phyloP scores from a whole-genome alignment of 2,329 filamentous ascomycete genomes.

The Ceratocystis albifundus region DNA sequence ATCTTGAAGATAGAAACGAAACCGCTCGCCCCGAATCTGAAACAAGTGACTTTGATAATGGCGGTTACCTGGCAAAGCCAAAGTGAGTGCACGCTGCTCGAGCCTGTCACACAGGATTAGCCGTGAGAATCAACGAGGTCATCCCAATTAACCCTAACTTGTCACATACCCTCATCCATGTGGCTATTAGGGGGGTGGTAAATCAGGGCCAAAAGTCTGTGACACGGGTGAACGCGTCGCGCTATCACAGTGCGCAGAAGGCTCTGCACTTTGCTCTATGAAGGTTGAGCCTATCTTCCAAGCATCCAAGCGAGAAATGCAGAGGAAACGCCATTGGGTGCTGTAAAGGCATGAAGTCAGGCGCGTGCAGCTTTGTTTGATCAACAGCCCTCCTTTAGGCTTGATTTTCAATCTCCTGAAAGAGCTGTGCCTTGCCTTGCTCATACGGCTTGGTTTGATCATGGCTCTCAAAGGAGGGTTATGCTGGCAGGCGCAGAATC shows the following conservation, averaged over 20 bases:
- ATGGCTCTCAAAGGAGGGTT: neutral
- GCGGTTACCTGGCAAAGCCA: neutral
- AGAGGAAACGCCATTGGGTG: neutral
- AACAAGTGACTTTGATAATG: no score
- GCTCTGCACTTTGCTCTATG: neutral
- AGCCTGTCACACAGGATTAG: neutral
- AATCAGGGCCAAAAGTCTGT: slow-evolving; percentile 16
- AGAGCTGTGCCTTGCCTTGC: neutral
- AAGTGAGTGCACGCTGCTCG: neutral
- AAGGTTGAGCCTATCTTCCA: no score
- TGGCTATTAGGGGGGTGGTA: neutral
- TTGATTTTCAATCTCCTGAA: neutral
- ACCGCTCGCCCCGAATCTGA: no score
- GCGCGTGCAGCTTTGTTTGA: neutral
- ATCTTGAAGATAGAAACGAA: slow-evolving; percentile 37
- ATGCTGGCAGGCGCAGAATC: neutral
- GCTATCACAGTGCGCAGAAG: slow-evolving; percentile 15
- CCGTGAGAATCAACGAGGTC: neutral
- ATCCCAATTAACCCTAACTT: slow-evolving; percentile 14
- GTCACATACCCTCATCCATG: neutral
- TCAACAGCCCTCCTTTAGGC: neutral
- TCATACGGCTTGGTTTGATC: neutral
- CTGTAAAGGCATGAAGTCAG: neutral
- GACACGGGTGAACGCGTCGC: slow-evolving; percentile 16
- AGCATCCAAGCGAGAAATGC: no score